Evolutionary conservation across 768 basidiomycete species (phyloP), one percentile per base, ranked within the genome.

Genomic region (Serendipita sp.): DNA sequence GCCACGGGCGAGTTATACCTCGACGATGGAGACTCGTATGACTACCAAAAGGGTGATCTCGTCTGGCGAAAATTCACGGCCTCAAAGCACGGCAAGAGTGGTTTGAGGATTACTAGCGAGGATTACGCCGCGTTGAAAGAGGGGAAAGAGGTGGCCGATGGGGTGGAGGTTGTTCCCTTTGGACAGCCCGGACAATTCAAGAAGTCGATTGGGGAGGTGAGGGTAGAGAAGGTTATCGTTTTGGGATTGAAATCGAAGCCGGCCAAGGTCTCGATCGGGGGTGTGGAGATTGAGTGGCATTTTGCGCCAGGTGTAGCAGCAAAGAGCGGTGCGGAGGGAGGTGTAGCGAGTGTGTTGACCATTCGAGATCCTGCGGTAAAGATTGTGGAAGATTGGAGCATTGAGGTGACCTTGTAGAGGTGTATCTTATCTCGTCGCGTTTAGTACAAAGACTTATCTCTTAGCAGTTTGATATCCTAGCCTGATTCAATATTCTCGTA

Each of bases 1-100:
- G 94, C 94, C 0, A 72, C 70, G 1, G 96, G 96, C 43, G 89
- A 94, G 70, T 78, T 99, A 43, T 99, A 98, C 74, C 81, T 95
- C 64, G 96, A 99, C 72, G 96, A 98, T 68, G 96, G 96, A 13
- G 87, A 86, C 62, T 82, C 86, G 0, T 98, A 84, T 73, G 75
- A 79, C 3, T 85, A 93, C 73, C 75, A 81, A 65, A 71, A 80
- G 3, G 96, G 96, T 34, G 78, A 91, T 65, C 82, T 89, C 71
- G 77, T 96, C 65, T 94, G 90, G 90, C 84, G 91, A 64, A 76
- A 79, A 66, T 90, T 94, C 70, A 70, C 70, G 29, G 85, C 90
- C 29, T 69, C 70, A 18, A 78, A 79, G 71, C 72, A 73, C 11
- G 69, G 70, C 36, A 76, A 74, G 70, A 75, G 74, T 71, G 73